Evolutionary conservation across 805 yeast genomes (phyloP), one percentile per base, ranked within the genome.

Genomic region (Vanderwaltozyma yarrowii): DNA sequence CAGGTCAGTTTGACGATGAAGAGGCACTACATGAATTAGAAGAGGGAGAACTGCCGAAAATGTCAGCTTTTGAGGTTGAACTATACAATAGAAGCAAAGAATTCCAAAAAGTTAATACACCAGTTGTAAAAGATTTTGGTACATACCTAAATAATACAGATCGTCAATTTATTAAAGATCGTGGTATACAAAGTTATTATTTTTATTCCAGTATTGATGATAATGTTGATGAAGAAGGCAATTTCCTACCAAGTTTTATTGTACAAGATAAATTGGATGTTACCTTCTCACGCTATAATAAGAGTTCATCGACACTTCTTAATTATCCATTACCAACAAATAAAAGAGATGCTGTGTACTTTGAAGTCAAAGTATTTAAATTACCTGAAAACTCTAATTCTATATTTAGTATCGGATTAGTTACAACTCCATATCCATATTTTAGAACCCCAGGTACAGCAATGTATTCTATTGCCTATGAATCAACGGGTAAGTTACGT

Each of bases 401-500:
- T 1, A 70, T 71, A 26, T 68, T 81, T 40, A 69, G 80, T 23
- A 66, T 82, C 33, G 92, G 94, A 0, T 62, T 82, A 20, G 71
- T 74, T 9, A 76, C 89, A 0, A 73, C 70, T 45, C 89, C 92
- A 2, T 80, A 80, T 49, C 92, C 94, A 2, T 67, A 71, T 41
- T 83, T 80, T 56, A 66, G 84, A 46, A 64, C 79, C 12, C 94
- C 94, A 0, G 94, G 94, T 1, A 71, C 76, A 55, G 70, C 74
- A 42, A 72, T 72, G 35, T 80, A 78, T 50, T 78, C 87, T 0
- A 67, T 83, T 35, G 81, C 81, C 3, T 76, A 82, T 52, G 89
- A 82, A 54, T 72, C 83, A 2, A 73, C 76, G 4, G 94, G 94
- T 2, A 73, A 77, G 42, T 61, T 80, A 39, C 67, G 84, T 44